Conservation (phyloP, 441 rosid genomes). For the Jatropha podagrica region DNA sequence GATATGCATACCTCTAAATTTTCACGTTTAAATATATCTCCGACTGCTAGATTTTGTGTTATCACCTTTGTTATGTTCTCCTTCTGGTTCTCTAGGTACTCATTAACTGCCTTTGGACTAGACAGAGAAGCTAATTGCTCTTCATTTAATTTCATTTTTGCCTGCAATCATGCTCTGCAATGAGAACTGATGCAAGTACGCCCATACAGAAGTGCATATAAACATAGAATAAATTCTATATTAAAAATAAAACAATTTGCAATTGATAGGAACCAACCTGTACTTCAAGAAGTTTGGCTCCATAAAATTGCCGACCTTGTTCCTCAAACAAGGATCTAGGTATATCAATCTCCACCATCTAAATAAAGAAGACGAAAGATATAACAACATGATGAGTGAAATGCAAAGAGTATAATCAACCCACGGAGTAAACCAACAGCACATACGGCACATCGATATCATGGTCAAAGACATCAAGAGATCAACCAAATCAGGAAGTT, state of each 20-base stretch:
- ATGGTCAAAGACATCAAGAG: not conserved
- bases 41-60: slow-evolving; percentile 88
- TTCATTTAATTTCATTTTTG: slow-evolving; percentile 71
- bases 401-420: not conserved
- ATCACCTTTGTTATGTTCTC: slow-evolving; percentile 66
- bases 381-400: not conserved
- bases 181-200: slow-evolving; percentile 12
- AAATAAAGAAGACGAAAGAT: slow-evolving; percentile 12
- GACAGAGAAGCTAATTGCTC: slow-evolving; percentile 79
- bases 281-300: slow-evolving; percentile 76
- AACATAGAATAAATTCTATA: not conserved
- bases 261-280: slow-evolving; percentile 47
- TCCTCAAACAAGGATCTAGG: slow-evolving; percentile 91
- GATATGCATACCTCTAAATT: slow-evolving; percentile 62
- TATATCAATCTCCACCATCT: slow-evolving; percentile 93
- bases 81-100: slow-evolving; percentile 68
- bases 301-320: slow-evolving; percentile 93
- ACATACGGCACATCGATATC: not conserved
- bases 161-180: slow-evolving; percentile 43
- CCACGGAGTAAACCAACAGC: not conserved
- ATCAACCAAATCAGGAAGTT: slow-evolving; percentile 13
- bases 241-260: not conserved
- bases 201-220: not conserved
- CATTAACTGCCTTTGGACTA: slow-evolving; percentile 81
- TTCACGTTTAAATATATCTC: slow-evolving; percentile 88